phyloP scores from a whole-genome alignment of 805 yeast genomes.

The Myxozyma udenii region DNA sequence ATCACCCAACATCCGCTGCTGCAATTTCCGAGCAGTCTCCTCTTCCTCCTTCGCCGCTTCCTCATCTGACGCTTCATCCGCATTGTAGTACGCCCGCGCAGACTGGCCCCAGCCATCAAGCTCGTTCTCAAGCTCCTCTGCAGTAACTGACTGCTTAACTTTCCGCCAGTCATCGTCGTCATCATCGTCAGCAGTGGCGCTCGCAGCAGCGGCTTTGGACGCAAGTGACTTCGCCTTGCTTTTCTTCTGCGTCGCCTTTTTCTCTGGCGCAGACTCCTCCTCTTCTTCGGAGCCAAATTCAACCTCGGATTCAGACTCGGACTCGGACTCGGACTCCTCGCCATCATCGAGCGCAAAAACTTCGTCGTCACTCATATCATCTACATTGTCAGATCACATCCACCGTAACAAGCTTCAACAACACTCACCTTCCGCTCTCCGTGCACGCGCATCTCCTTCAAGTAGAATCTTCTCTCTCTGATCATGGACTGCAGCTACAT shows the following conservation, averaged over 20 bases:
- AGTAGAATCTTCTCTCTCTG: constrained; percentile 37
- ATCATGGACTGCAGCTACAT: constrained; percentile 31
- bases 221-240: background rate
- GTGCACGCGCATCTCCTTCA: constrained; percentile 24
- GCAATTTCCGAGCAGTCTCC: constrained; percentile 82
- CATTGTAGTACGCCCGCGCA: constrained; percentile 36
- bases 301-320: constrained; percentile 48
- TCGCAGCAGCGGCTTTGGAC: constrained; percentile 38
- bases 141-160: constrained; percentile 32
- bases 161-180: constrained; percentile 51
- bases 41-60: constrained; percentile 76
- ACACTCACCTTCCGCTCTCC: constrained; percentile 30
- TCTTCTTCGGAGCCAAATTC: constrained; percentile 41
- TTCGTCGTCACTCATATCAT: constrained; percentile 54
- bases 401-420: background rate
- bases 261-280: constrained; percentile 44
- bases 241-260: background rate
- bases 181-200: constrained; percentile 51
- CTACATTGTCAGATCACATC: constrained; percentile 1
- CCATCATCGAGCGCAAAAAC: constrained; percentile 46
- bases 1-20: constrained; percentile 73
- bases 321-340: constrained; percentile 42
- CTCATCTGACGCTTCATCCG: constrained; percentile 56
- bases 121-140: constrained; percentile 20
- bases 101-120: constrained; percentile 45